These are phyloP conservation scores for Acacia pycnantha DNA, from an alignment of 331 rosid genomes.

Conservation along the genomic window DNA sequence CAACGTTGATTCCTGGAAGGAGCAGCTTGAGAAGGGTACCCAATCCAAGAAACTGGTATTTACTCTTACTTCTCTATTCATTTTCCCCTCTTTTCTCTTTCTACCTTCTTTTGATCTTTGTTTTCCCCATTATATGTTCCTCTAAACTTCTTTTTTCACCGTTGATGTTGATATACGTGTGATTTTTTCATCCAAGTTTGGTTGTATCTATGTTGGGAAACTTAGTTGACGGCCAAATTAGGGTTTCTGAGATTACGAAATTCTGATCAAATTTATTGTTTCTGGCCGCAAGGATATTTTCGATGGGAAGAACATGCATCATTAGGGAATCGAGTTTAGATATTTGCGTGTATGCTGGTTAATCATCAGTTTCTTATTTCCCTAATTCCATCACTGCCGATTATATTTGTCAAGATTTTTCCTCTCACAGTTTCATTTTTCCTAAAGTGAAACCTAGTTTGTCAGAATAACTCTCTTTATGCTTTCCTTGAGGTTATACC, in stretches of 20 bases:
- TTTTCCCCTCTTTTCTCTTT: background rate
- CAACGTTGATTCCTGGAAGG: slow-evolving; percentile 44
- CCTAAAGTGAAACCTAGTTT: background rate
- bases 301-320: background rate
- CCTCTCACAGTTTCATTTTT: background rate
- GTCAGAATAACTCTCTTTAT: background rate
- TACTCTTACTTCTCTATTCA: background rate
- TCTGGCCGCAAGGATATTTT: background rate
- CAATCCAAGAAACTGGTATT: slow-evolving; percentile 59
- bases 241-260: background rate
- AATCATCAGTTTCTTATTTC: background rate
- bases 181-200: background rate
- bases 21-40: slow-evolving; percentile 45
- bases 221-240: background rate
- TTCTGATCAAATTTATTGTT: background rate
- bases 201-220: background rate
- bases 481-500: background rate
- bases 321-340: background rate
- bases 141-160: background rate
- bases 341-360: background rate
- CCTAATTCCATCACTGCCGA: background rate
- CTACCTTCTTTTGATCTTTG: background rate
- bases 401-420: background rate
- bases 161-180: background rate
- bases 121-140: background rate